Base-by-base conservation (phyloP, 176 grass and related monocot species). In the Carex littledalei region DNA sequence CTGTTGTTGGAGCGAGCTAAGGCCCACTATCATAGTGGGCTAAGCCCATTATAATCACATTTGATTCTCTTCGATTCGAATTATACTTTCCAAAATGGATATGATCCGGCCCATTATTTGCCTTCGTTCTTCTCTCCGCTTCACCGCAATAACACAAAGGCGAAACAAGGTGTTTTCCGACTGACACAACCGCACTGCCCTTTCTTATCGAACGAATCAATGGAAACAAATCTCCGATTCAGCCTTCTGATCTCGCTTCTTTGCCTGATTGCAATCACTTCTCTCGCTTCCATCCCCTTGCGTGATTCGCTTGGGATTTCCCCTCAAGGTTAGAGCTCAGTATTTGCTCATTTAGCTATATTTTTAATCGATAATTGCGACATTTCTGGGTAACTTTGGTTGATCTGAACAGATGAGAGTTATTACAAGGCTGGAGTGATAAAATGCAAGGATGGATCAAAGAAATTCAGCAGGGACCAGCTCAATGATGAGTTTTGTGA, bases 401-500 rank as follows among this genome's bases (percentile, higher is more conserved):
- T 79, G 81, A 52, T 90, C 66, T 82, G 47, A 49, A 86, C 84
- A 99, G 96, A 99, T 86, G 88, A 86, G 91, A 86, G 88, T 39
- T 95, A 94, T 89, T 99, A 91, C 69, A 94, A 63, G 64, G 88
- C 89, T 61, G 66, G 86, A 43, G 85, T 99, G 84, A 94, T 99
- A 82, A 94, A 91, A 87, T 99, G 96, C 81, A 95, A 91, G 91
- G 88, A 95, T 58, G 91, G 96, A 91, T 99, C 93, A 21, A 91
- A 88, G 53, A 94, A 54, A 72, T 99, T 99, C 85, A 92, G 85
- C 69, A 89, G 88, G 70, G 89, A 91, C 62, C 87, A 95, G 77
- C 93, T 99, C 53, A 99, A 99, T 72, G 96, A 99, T 69, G 96
- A 99, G 60, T 99, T 92, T 86, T 99, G 96, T 72, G 96, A 99